Evolutionary conservation across 83 land plant species (phyloP), one percentile per base, ranked within the genome.

Genomic region (Picea mariana): DNA sequence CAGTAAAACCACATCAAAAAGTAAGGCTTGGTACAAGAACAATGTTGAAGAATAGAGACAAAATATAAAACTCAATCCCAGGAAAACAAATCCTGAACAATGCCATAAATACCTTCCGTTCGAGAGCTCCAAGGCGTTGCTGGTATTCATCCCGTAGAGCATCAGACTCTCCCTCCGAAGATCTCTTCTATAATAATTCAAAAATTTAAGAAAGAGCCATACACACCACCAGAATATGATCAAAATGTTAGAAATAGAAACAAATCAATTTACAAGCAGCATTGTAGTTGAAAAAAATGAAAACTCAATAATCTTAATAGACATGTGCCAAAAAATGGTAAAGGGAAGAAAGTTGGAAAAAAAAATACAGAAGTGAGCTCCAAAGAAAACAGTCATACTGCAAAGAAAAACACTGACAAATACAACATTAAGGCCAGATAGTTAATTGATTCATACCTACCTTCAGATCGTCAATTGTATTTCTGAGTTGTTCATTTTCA

Each of bases 121-220:
- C 99, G 84, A 97, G 95, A 82, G 97, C 81, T 79, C 94, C 87
- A 47, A 97, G 90, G 26, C 96, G 88, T 83, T 96, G 99, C 83
- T 96, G 99, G 81, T 93, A 96, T 85, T 97, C 99, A 79, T 97
- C 98, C 47, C 94, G 87, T 73, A 97, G 72, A 16, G 95, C 86
- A 77, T 97, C 98, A 72, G 90, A 79, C 84, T 95, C 99, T 20
- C 87, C 87, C 59, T 97, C 97, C 77, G 75, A 86, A n/a, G 95
- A 84, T 82, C 85, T 89, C 75, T 82, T 87, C 89, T 89, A 79
- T 80, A 55, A 27, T 21, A 40, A 9, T 34, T n/a, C 24, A 2
- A 24, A 73, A 73, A 73, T 44, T 34, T n/a, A 27, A 27, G n/a
- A 31, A 16, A 27, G 23, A 24, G 21, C 34, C 62, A 79, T 79